Conservation (phyloP, 129 eudicot genomes). For the Ambrosia artemisiifolia region DNA sequence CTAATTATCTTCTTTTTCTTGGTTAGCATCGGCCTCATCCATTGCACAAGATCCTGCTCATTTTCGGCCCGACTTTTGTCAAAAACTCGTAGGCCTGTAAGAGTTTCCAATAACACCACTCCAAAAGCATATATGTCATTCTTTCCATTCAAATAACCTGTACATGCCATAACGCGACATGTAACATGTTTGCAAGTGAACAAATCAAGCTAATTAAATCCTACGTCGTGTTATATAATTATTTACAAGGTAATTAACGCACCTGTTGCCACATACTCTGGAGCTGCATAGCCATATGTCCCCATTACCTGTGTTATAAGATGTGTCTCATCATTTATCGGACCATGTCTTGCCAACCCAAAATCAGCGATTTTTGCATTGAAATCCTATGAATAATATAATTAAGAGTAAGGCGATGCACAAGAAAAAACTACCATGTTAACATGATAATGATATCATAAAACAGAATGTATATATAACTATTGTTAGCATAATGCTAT, state of each 20-base stretch:
- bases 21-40: slow-evolving; percentile 29
- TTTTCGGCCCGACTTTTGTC: slow-evolving; percentile 19
- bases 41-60: slow-evolving; percentile 28
- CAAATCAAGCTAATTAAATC: background rate
- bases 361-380: slow-evolving; percentile 42
- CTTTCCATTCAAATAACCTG: slow-evolving; percentile 42
- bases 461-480: background rate
- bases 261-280: slow-evolving; percentile 44
- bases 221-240: background rate
- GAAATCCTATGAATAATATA: slow-evolving; percentile 20
- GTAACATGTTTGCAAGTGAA: background rate
- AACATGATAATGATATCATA: background rate
- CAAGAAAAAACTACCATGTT: too few species aligned
- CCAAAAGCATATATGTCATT: slow-evolving; percentile 50
- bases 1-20: slow-evolving; percentile 24
- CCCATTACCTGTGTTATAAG: slow-evolving; percentile 32
- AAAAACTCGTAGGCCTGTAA: slow-evolving; percentile 17
- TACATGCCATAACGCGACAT: too few species aligned
- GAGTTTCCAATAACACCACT: slow-evolving; percentile 35
- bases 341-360: slow-evolving; percentile 38
- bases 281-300: slow-evolving; percentile 38
- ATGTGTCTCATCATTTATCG: slow-evolving; percentile 23
- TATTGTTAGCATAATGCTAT: background rate
- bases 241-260: background rate
- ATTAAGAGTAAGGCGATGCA: too few species aligned